Conservation (phyloP, 2,329 filamentous ascomycete species). For the Xylariaceae sp. region DNA sequence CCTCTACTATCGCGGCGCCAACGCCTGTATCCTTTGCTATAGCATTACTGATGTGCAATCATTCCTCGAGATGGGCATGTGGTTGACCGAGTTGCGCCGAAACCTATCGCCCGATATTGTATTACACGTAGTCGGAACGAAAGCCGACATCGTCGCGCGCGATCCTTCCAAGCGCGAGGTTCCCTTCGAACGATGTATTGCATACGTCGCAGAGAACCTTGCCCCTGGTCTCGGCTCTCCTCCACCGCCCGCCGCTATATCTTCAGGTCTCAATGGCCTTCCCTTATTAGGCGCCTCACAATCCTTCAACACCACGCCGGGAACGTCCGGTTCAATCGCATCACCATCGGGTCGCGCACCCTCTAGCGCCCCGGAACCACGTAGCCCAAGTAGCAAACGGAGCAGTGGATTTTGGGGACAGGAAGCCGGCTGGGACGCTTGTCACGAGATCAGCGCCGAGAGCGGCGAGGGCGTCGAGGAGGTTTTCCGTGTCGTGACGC, state of each 20-base stretch:
- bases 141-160: conserved; percentile 81
- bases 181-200: conserved; percentile 91
- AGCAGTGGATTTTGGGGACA: conserved; percentile 83
- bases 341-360: conserved; percentile 36
- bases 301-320: conserved; percentile 23
- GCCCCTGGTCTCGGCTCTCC: conserved; percentile 64
- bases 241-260: conserved; percentile 59
- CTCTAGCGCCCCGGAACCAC: conserved; percentile 40
- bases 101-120: conserved; percentile 75
- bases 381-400: conserved; percentile 58
- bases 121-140: conserved; percentile 91
- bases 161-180: conserved; percentile 77
- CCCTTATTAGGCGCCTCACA: conserved; percentile 28
- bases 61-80: conserved; percentile 87
- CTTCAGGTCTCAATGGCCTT: conserved; percentile 28
- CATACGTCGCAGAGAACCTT: conserved; percentile 88
- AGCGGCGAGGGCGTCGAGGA: conserved; percentile 94
- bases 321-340: conserved; percentile 17
- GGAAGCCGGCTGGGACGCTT: conserved; percentile 93
- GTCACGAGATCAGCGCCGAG: conserved; percentile 93
- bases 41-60: conserved; percentile 82
- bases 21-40: conserved; percentile 91
- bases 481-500: conserved; percentile 70
- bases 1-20: conserved; percentile 92
- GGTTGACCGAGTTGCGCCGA: conserved; percentile 77